A percentile compares a stretch with the other conserved stretches of the same genome.
phyloP scores from a whole-genome alignment of 371 early-diverging fungal genomes.

The Mucor plumbeus region DNA sequence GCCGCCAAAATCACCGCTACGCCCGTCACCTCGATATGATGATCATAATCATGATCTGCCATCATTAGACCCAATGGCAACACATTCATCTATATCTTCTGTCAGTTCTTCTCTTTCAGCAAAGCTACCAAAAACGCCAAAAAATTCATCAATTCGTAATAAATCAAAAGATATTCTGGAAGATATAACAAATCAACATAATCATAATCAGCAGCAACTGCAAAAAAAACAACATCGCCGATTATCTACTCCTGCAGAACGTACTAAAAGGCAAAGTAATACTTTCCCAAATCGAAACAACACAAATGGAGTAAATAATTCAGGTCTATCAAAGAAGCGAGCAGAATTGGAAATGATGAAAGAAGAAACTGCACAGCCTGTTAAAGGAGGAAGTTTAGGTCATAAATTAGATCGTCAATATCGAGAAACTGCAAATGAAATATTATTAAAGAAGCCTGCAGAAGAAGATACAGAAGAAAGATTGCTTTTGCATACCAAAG shows the following conservation, averaged over 20 bases:
- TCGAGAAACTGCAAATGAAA: slow-evolving; percentile 27
- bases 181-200: slow-evolving; percentile 3
- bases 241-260: slow-evolving; percentile 20
- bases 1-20: slow-evolving; percentile 51
- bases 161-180: slow-evolving; percentile 4
- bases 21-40: slow-evolving; percentile 19
- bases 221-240: slow-evolving; percentile 13
- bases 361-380: neutral
- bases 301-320: neutral
- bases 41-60: slow-evolving; percentile 8
- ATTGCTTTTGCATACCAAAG: slow-evolving; percentile 41
- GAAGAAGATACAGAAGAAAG: slow-evolving; percentile 46
- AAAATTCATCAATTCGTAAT: slow-evolving; percentile 17
- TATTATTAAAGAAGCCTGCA: slow-evolving; percentile 12
- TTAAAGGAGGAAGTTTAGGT: slow-evolving; percentile 32
- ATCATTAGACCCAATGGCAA: slow-evolving; percentile 23
- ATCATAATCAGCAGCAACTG: neutral
- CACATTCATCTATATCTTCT: slow-evolving; percentile 22
- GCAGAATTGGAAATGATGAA: slow-evolving; percentile 16
- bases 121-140: slow-evolving; percentile 25
- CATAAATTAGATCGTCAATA: slow-evolving; percentile 41
- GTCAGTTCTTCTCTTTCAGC: slow-evolving; percentile 28
- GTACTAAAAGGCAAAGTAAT: slow-evolving; percentile 24
- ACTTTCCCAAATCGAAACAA: slow-evolving; percentile 31
- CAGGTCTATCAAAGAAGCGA: slow-evolving; percentile 4